phyloP scores from a whole-genome alignment of 257 asterid genomes.

The Solanum tarapatanum region DNA sequence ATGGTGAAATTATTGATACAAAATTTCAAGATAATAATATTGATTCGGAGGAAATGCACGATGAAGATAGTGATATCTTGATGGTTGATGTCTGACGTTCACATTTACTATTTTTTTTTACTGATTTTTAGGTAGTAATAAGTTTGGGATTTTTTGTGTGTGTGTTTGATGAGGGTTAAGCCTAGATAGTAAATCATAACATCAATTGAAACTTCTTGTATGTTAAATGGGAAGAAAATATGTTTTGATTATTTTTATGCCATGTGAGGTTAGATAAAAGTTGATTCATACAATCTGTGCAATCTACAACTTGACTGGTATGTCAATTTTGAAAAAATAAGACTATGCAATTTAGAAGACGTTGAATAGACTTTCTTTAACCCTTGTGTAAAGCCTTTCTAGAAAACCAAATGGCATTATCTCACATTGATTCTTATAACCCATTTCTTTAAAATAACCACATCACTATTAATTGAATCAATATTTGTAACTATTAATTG shows the following conservation, averaged over 20 bases:
- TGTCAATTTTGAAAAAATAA: not conserved
- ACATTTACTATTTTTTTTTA: not conserved
- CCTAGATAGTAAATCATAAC: not conserved
- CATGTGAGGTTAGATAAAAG: not conserved
- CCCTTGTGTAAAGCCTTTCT: no score
- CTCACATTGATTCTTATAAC: no score
- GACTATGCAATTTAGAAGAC: not conserved
- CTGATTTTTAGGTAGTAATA: not conserved
- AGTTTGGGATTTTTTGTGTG: not conserved
- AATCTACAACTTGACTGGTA: not conserved
- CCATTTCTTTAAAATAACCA: no score
- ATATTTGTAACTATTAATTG: no score
- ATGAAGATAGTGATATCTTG: slow-evolving; percentile 45
- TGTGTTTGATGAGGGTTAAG: not conserved
- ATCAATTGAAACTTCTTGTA: not conserved
- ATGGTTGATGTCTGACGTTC: slow-evolving; percentile 32
- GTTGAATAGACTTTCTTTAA: not conserved
- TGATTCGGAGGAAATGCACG: slow-evolving; percentile 22
- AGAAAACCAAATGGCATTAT: no score
- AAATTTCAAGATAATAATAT: not conserved
- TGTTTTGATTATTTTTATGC: not conserved
- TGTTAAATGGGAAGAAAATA: not conserved
- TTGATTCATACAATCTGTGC: not conserved
- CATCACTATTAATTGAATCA: no score
- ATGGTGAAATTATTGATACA: not conserved